Percentiles rank a stretch among this genome's conserved stretches.
Evolutionary conservation across 257 asterid genomes (phyloP).

Genomic region (Orobanche coerulescens): DNA sequence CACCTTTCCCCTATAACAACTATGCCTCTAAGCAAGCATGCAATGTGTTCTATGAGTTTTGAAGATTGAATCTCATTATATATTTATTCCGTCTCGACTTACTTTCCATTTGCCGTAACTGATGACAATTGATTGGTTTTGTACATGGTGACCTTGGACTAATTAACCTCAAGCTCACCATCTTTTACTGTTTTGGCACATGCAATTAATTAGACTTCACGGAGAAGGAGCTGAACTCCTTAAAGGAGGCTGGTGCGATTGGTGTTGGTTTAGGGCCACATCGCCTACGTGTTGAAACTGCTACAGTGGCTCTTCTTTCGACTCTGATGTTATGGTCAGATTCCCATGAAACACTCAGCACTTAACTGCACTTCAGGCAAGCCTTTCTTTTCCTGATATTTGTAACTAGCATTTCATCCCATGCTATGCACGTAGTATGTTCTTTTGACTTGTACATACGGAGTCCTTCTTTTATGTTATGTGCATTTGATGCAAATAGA

Average conservation of each 20-base stretch:
- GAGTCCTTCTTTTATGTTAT: no score
- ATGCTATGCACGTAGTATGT: no score
- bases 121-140: neutral
- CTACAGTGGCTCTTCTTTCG: conserved; percentile 73
- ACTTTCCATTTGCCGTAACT: neutral
- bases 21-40: no score
- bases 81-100: neutral
- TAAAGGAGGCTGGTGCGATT: conserved; percentile 66
- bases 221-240: conserved; percentile 48
- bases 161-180: neutral
- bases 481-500: no score
- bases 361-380: conserved; percentile 38
- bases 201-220: conserved; percentile 58
- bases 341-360: conserved; percentile 28
- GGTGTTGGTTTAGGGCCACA: conserved; percentile 84
- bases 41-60: neutral
- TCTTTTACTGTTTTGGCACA: neutral
- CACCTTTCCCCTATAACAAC: no score
- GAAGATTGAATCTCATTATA: neutral
- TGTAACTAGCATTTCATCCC: no score
- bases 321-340: conserved; percentile 81
- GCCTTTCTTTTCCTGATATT: conserved; percentile 18
- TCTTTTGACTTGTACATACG: no score
- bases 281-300: conserved; percentile 94
- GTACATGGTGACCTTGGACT: neutral